Evolutionary conservation across 345 rosid species (phyloP), one percentile per base, ranked within the genome.

Genomic region (Lepidium aucheri): DNA sequence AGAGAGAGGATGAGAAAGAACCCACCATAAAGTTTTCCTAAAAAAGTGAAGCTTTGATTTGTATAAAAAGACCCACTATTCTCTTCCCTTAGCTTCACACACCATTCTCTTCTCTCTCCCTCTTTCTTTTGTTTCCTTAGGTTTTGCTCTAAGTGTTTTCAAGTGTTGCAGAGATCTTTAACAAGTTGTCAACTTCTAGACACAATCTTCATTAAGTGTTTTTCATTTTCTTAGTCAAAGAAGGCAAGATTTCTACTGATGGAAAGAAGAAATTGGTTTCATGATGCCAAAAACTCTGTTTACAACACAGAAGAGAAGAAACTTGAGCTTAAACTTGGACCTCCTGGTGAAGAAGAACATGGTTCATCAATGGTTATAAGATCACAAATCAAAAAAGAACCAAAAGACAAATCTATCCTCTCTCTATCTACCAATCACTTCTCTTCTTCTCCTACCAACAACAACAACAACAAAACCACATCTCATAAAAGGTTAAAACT

Each of bases 271-370:
- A 80, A 79, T 7, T 86, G 87, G 85, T 63, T 68, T 39, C 57
- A 61, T 12, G 78, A 65, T 40, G 74, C 70, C 9, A 56, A 64
- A 9, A 51, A 58, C 10, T 66, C 65, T 45, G 78, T 64, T 69
- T 56, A 72, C 57, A 74, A 78, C 17, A 68, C 81, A 38, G 94
- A 84, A 63, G 96, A 88, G 79, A 85, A 78, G 74, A 82, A 85
- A 73, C 96, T 95, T 49, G 99, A 95, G 73, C 87, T 95, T 1
- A 90, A 93, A 83, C 96, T 95, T 51, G 97, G 90, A 77, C 97
- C 88, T 11, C 99, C 99, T 6, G 95, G 95, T 40, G 55, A 15
- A 8, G 63, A 67, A 8, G 73, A 72, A 11, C 41, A 76, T 70
- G 80, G 83, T 82, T 69, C 70, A 66, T 17, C 62, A 6, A 11